Percentiles rank a stretch among this genome's conserved stretches.
These are phyloP conservation scores for Tieghemiomyces parasiticus DNA, from an alignment of 192 early-diverging fungal species.

Conservation along the genomic window DNA sequence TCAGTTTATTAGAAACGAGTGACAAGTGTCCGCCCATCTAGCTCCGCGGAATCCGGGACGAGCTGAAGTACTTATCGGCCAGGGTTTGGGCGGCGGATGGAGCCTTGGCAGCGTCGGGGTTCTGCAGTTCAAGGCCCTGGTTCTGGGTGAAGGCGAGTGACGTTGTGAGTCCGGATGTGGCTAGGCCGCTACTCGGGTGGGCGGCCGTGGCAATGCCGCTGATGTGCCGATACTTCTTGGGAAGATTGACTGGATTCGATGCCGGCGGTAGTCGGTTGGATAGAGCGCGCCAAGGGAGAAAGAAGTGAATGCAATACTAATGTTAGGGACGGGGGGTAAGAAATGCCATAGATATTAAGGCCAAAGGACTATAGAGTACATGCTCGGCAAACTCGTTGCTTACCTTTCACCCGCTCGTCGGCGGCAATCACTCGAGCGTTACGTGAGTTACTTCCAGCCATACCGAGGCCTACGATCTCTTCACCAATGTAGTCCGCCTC, in stretches of 20 bases:
- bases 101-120: background rate
- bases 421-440: slow-evolving; percentile 56
- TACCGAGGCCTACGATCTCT: slow-evolving; percentile 74
- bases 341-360: too few species aligned
- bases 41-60: too few species aligned
- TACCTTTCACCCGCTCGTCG: slow-evolving; percentile 55
- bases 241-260: background rate
- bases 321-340: too few species aligned
- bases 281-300: too few species aligned
- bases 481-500: slow-evolving; percentile 66
- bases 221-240: slow-evolving; percentile 3
- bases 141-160: background rate
- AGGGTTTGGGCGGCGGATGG: too few species aligned
- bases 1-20: too few species aligned
- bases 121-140: background rate
- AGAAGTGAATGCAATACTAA: too few species aligned
- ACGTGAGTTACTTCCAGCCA: slow-evolving; percentile 63
- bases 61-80: too few species aligned
- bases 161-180: background rate
- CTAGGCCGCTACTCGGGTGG: background rate
- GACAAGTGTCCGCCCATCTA: too few species aligned
- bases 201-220: background rate
- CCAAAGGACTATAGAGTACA: too few species aligned
- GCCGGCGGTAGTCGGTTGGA: too few species aligned
- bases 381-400: too few species aligned